Conservation (phyloP, 148 eudicot genomes). For the Vaccinium vitisidaea region DNA sequence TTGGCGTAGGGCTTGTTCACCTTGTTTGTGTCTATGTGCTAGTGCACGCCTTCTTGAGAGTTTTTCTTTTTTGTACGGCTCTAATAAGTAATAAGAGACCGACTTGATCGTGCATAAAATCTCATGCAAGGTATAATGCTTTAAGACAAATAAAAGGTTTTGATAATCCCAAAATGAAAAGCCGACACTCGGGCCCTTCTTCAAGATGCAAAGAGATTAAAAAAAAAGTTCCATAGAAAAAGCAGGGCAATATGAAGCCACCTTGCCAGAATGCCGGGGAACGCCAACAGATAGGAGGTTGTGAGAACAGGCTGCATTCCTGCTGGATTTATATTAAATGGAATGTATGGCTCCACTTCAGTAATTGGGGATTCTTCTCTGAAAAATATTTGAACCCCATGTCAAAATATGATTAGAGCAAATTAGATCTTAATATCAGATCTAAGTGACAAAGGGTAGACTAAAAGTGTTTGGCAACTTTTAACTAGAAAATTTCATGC, state of each 20-base stretch:
- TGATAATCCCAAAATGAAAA: not conserved
- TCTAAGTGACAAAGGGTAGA: not conserved
- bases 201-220: conserved; percentile 7
- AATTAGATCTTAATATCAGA: not conserved
- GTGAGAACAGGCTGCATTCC: conserved; percentile 99
- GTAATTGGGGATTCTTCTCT: conserved; percentile 78
- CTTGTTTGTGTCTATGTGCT: not conserved
- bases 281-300: conserved; percentile 81
- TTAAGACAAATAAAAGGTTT: not conserved
- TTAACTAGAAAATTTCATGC: not conserved
- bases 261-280: conserved; percentile 93
- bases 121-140: not conserved
- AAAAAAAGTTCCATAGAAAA: conserved; percentile 2
- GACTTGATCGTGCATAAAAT: not conserved
- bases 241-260: conserved; percentile 21
- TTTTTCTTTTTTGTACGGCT: not conserved
- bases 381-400: conserved; percentile 25
- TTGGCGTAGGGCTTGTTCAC: not conserved
- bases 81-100: not conserved
- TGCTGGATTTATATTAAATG: conserved; percentile 93
- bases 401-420: conserved; percentile 6
- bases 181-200: not conserved
- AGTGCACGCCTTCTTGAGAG: not conserved
- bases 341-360: conserved; percentile 97
- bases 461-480: not conserved